Base-by-base conservation (phyloP, 1,284 basidiomycete genomes). In the Ganoderma boninense region DNA sequence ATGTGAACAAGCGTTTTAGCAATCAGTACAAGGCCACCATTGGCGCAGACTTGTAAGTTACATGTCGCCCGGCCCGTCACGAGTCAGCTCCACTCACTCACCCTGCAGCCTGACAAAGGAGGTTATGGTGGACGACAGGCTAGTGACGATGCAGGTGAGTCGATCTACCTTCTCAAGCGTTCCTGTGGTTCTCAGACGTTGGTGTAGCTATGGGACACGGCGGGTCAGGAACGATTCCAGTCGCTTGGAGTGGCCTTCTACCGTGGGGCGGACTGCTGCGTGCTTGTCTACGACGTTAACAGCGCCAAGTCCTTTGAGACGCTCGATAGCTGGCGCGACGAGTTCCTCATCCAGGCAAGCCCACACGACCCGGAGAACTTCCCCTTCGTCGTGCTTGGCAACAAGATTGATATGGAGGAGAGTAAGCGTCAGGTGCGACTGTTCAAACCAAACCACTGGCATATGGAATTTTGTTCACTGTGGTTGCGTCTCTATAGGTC, bases 381-480 rank as follows among this genome's bases (percentile, higher is more conserved):
- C 84, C 97, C 97, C 18, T 99, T 99, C 79, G 96, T 98, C 69
- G 96, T 99, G 8, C 86, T 99, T 69, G 98, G 98, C 26, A 99
- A 99, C 87, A 99, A 99, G 95, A 98, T 99, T 83, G 98, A 99
- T 83, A 95, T 99, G 79, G 98, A 99, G 85, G 97, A 99, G 87
- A 95, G 93, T 82, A 99, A 99, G 85, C 91, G 98, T 76, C 97
- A 98, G 91, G 97, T 97, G 71, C 70, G 89, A 81, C 20, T 29
- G 11, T 0, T 46, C n/a, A n/a, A n/a, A n/a, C n/a, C 32, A 18
- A 62, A 20, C 42, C 59, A 52, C 46, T 42, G 43, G 32, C 64
- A 49, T 57, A 43, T n/a, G 23, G 40, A 42, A 26, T n/a, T 20
- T 62, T 18, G n/a, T 62, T 62, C 23, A 62, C 14, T 8, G 14